phyloP scores from a whole-genome alignment of 306 rosid species.

The Trichosanthes cucumerina region DNA sequence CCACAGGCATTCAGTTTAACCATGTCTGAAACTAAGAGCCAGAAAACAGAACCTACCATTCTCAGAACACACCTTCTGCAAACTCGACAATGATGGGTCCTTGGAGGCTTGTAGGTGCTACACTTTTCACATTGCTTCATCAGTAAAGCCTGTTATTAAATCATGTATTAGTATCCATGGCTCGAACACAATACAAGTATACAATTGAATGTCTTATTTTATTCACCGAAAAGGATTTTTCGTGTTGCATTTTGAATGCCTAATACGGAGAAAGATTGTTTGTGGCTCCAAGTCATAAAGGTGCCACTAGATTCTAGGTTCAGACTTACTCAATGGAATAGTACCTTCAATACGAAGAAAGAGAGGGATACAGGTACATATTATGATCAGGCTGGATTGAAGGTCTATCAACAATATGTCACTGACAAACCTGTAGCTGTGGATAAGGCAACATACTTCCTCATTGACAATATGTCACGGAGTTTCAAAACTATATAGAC shows the following conservation, averaged over 20 bases:
- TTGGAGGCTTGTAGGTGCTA: conserved; percentile 63
- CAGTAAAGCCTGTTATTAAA: conserved; percentile 29
- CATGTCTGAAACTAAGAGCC: conserved; percentile 8
- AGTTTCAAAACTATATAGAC: not conserved
- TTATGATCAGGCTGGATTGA: not conserved
- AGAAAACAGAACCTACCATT: conserved; percentile 57
- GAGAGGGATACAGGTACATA: not conserved
- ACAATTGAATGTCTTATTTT: not conserved
- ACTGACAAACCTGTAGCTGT: not conserved
- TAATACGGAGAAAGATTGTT: not conserved
- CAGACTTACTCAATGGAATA: not conserved
- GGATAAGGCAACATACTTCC: not conserved
- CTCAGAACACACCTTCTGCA: conserved; percentile 84
- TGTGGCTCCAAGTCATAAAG: not conserved
- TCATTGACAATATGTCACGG: not conserved
- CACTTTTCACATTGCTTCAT: conserved; percentile 66
- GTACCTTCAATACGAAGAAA: not conserved
- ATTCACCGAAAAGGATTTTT: not conserved
- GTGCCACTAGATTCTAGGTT: not conserved
- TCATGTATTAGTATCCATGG: not conserved
- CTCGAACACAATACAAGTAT: not conserved
- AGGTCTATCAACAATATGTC: not conserved
- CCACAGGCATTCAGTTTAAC: not conserved
- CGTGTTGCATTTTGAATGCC: not conserved
- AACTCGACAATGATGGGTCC: conserved; percentile 92